Evolutionary conservation across 2,329 filamentous ascomycete genomes (phyloP), one percentile per base, ranked within the genome.

Genomic region (Trichoderma afroharzianum): DNA sequence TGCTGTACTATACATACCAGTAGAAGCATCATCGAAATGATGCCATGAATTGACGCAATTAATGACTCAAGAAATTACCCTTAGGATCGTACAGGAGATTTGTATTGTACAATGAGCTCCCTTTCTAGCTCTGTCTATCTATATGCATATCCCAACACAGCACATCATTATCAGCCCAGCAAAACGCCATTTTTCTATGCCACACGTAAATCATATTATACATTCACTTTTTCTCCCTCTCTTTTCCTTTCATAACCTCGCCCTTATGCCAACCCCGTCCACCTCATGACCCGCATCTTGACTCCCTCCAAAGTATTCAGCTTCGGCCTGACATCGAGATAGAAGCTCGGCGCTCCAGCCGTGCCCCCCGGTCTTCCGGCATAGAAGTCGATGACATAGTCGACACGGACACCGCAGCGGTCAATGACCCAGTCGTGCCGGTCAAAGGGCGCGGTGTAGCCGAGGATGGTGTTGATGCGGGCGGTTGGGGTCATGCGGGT

Each of bases 371-470:
- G 81, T 6, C 87, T 84, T 0, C 96, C 96, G 6, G 94, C 90
- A 79, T 99, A 99, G 77, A 99, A 99, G 82, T 99, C 96, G 81
- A 99, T 99, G 50, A 99, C 92, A 80, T 99, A 99, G 77, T 98
- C 96, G 63, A 99, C 84, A 77, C 89, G 89, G 24, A 86, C 91
- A 33, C 93, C 95, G 79, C 96, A 98, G 66, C 96, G 87, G 82
- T 99, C 95, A 43, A 99, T 91, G 28, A 98, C 90, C 96, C 96
- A 99, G 81, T 99, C 96, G 81, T 99, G 96, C 32, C 96, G 87
- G 82, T 99, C 96, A 81, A 99, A 99, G 1, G 96, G 96, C 68
- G 91, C 86, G 72, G 92, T 91, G 81, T 97, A 98, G n/a, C 96
- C 96, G 68, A 97, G 83, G 71, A 94, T 82, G 5, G 91, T 93